These are phyloP conservation scores for Penicillium sp. DNA, from an alignment of 2,329 filamentous ascomycete genomes.

Conservation along the genomic window DNA sequence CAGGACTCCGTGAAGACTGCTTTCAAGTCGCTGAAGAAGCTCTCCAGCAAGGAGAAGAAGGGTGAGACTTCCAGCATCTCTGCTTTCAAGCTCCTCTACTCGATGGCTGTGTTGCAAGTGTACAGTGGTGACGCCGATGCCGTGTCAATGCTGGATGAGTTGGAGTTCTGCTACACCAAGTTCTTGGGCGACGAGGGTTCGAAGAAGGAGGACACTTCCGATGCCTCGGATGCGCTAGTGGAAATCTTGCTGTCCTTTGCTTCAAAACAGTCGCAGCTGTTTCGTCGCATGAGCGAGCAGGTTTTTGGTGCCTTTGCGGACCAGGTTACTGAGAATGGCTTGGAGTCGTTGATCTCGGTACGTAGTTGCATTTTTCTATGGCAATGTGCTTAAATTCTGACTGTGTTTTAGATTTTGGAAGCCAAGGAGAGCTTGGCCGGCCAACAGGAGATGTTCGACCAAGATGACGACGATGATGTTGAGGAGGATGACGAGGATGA, in stretches of 20 bases:
- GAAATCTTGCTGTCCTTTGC: conserved; percentile 90
- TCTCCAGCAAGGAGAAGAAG: conserved; percentile 47
- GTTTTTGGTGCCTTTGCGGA: conserved; percentile 81
- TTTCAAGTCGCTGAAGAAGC: conserved; percentile 41
- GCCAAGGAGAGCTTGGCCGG: conserved; percentile 79
- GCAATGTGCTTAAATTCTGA: conserved; percentile 26
- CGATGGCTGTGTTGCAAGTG: conserved; percentile 79
- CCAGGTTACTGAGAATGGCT: conserved; percentile 68
- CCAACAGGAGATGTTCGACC: conserved; percentile 81
- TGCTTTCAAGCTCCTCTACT: conserved; percentile 76
- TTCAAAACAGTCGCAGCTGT: conserved; percentile 77
- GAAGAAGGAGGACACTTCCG: conserved; percentile 50
- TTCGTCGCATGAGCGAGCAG: conserved; percentile 81
- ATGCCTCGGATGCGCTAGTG: conserved; percentile 68
- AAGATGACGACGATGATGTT: conserved; percentile 58
- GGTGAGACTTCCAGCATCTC: conserved; percentile 47
- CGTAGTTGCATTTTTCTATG: conserved; percentile 3
- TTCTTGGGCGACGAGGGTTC: conserved; percentile 53
- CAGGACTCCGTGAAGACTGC: conserved; percentile 42
- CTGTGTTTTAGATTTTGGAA: conserved; percentile 64
- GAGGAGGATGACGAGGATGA: conserved; percentile 16
- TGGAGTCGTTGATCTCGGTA: conserved; percentile 60
- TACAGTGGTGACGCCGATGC: conserved; percentile 89
- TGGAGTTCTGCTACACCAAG: conserved; percentile 72
- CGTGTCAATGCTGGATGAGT: conserved; percentile 74